Evolutionary conservation across 768 basidiomycete species (phyloP).

Genomic region (Pisolithus sp.): DNA sequence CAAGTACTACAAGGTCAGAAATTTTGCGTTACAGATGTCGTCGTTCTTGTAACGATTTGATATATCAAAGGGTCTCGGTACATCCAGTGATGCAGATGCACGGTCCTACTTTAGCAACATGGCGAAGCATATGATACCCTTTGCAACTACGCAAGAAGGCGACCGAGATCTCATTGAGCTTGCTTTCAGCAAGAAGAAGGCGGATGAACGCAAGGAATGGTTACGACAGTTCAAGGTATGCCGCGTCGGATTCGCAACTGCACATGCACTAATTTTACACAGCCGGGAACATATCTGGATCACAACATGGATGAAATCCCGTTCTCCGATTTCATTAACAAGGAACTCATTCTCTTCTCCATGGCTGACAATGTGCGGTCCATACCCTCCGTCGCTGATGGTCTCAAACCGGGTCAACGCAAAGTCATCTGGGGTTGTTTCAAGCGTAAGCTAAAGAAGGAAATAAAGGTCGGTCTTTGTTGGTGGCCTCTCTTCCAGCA

Average conservation of each 20-base stretch:
- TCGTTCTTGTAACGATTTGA: not conserved
- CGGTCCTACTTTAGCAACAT: conserved; percentile 91
- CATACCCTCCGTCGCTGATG: conserved; percentile 90
- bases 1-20: conserved; percentile 93
- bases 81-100: conserved; percentile 83
- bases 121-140: conserved; percentile 91
- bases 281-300: conserved; percentile 93
- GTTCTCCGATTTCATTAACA: conserved; percentile 94
- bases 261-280: not conserved
- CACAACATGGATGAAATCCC: conserved; percentile 83
- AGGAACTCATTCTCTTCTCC: conserved; percentile 94
- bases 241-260: not conserved
- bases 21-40: not conserved
- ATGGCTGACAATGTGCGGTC: conserved; percentile 99
- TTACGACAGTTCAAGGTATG: conserved; percentile 82
- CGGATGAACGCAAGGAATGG: conserved; percentile 98
- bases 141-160: conserved; percentile 70
- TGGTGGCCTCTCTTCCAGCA: not conserved
- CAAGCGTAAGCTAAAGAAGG: conserved; percentile 86
- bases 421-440: conserved; percentile 97
- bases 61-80: conserved; percentile 79
- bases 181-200: conserved; percentile 99
- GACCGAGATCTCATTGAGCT: conserved; percentile 91
- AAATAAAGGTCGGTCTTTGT: conserved; percentile 64
- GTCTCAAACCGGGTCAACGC: conserved; percentile 94